Evolutionary conservation across 768 basidiomycete genomes (phyloP).

Genomic region (Mycena belliarum): DNA sequence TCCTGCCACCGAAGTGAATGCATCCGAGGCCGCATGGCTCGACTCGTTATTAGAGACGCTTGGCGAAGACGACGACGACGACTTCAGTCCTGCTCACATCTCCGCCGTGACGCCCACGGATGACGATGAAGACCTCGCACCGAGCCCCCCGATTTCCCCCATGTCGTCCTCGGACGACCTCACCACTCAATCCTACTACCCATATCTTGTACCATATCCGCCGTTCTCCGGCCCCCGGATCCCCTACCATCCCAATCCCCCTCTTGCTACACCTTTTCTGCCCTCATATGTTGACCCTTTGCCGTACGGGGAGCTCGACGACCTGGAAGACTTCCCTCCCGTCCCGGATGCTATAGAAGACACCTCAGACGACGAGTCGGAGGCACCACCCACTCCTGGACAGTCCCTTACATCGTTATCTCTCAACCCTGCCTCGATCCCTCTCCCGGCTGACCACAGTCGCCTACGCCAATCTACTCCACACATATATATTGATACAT

Average conservation of each 20-base stretch:
- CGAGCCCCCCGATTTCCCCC: slow-evolving; percentile 68
- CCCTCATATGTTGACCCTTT: slow-evolving; percentile 54
- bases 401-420: slow-evolving; percentile 59
- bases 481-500: slow-evolving; percentile 63
- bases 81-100: slow-evolving; percentile 41
- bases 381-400: slow-evolving; percentile 62
- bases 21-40: slow-evolving; percentile 79
- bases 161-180: slow-evolving; percentile 81
- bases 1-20: slow-evolving; percentile 36
- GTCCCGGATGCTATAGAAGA: slow-evolving; percentile 85
- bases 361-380: slow-evolving; percentile 84
- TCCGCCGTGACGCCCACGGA: slow-evolving; percentile 52
- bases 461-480: slow-evolving; percentile 47
- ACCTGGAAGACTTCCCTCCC: slow-evolving; percentile 61
- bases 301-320: slow-evolving; percentile 63
- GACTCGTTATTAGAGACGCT: slow-evolving; percentile 78
- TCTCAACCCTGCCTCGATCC: slow-evolving; percentile 52
- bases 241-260: slow-evolving; percentile 51
- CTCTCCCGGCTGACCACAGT: slow-evolving; percentile 53
- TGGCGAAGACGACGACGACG: slow-evolving; percentile 69
- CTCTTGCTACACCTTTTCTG: slow-evolving; percentile 46
- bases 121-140: slow-evolving; percentile 64
- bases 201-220: slow-evolving; percentile 69
- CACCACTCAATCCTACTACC: slow-evolving; percentile 46
- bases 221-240: slow-evolving; percentile 58